A percentile compares a stretch with the other conserved stretches of the same genome.
Evolutionary conservation across 768 basidiomycete species (phyloP).

Genomic region (Lenzites betulinus): DNA sequence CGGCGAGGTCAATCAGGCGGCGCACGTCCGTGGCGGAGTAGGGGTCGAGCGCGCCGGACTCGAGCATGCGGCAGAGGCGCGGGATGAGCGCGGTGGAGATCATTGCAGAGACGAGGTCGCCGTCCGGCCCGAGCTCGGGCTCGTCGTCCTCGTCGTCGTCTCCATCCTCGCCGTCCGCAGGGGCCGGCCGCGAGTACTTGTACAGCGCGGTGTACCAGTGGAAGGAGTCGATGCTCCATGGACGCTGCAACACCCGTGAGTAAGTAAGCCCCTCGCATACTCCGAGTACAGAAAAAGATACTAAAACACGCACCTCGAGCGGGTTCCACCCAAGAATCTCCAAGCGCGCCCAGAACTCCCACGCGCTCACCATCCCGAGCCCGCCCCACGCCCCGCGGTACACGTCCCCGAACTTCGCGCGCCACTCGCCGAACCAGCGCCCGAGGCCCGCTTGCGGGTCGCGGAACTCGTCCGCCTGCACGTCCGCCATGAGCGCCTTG

Average conservation of each 20-base stretch:
- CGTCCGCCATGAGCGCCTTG: constrained; percentile 72
- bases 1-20: constrained; percentile 69
- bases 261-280: not conserved
- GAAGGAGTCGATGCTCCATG: constrained; percentile 71
- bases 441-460: constrained; percentile 76
- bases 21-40: constrained; percentile 69
- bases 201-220: constrained; percentile 81
- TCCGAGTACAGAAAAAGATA: not conserved
- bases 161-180: constrained; percentile 30
- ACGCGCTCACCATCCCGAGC: constrained; percentile 80
- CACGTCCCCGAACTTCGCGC: constrained; percentile 73
- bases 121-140: constrained; percentile 73
- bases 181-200: constrained; percentile 64
- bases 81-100: constrained; percentile 83
- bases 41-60: constrained; percentile 79
- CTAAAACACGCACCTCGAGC: constrained; percentile 56
- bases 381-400: constrained; percentile 91
- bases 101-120: constrained; percentile 87
- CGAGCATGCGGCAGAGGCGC: constrained; percentile 68
- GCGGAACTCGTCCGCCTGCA: constrained; percentile 79
- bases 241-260: constrained; percentile 40
- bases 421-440: constrained; percentile 68
- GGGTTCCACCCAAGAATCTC: constrained; percentile 91
- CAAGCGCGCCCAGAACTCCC: constrained; percentile 93
- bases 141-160: constrained; percentile 55